Base-by-base conservation (phyloP, 2,329 filamentous ascomycete species). In the Aureobasidium melanogenum region DNA sequence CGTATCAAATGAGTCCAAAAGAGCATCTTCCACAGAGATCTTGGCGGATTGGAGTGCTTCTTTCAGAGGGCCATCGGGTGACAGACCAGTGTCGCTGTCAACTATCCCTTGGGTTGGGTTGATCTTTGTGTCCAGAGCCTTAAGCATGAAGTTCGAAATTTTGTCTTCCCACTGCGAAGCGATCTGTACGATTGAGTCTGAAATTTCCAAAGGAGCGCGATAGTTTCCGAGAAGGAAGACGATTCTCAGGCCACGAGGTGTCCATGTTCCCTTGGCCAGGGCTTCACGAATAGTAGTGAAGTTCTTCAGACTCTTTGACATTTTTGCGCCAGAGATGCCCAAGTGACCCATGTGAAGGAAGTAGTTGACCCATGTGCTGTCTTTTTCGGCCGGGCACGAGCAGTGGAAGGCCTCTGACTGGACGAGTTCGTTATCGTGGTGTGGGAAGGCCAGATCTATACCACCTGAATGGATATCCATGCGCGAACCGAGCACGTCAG, bases 381-480 rank as follows among this genome's bases (percentile, higher is more conserved):
- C 67, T 59, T 78, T 76, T 47, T 72, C 73, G 17, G 70, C 69
- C n/a, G 41, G 41, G 32, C 30, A 47, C 26, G 73, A 69, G 57
- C 76, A 73, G 82, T 83, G 95, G 73, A 89, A 93, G n/a, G 90
- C 91, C 73, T 95, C 91, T 65, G 87, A 91, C 73, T 96, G 91
- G 0, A 91, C 91, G 66, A 96, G 76, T 73, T 96, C 93, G 68
- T 96, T 97, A 73, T 94, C 92, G 74, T 92, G 92, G 72, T 96
- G 92, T 0, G 92, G 91, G 73, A 96, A 96, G 0, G 88, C 87
- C 58, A 97, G 81, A 73, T 97, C 93, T 63, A 96, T 88, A 62
- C 93, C 93, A 30, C 93, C 92, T 24, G 90, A 95, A 74, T 97
- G 93, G 59, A 97, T 89, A 72, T 97, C 93, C 79, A 97, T 91